Evolutionary conservation across 2,329 filamentous ascomycete genomes (phyloP), one percentile per base, ranked within the genome.

Genomic region (Fusarium cicatricum): DNA sequence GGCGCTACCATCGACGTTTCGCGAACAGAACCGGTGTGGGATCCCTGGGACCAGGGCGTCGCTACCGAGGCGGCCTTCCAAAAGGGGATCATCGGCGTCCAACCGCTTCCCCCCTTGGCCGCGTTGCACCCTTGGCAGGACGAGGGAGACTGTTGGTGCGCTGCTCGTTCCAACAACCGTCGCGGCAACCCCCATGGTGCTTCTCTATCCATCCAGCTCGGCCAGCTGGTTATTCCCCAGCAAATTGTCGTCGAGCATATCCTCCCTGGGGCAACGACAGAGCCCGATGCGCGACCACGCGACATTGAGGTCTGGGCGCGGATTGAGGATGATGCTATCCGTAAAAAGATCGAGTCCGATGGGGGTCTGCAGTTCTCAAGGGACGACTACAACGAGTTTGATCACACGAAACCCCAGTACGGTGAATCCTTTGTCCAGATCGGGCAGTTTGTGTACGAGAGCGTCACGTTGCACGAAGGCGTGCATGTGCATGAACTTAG

Each of bases 141-240:
- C 42, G 83, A 89, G 29, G 91, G 90, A 16, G 90, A 98, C 58
- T 96, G 92, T 74, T 98, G 92, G 90, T 98, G 94, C 72, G 87
- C 89, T 5, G 81, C 78, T 0, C 70, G 68, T 4, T 75, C 76
- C 1, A 61, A 69, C 11, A 75, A 80, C 42, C 72, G 71, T 12
- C 75, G 76, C 14, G 74, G 74, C 11, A 69, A 71, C 14, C 79
- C 80, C 8, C 80, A 82, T 42, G 85, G 86, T 32, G 85, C 87
- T 2, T 84, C 86, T 47, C 77, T 98, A 14, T 84, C 83, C 9
- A 84, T 96, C 15, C 74, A 85, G 34, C 80, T 88, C 15, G 79
- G 82, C 29, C 73, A 81, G 29, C 71, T 75, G 6, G 80, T 93
- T 51, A 80, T 88, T 26, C 89, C 90, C 0, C 84, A 88, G 63